Conservation (phyloP, 2,329 filamentous ascomycete species). For the Pleomassaria siparia region DNA sequence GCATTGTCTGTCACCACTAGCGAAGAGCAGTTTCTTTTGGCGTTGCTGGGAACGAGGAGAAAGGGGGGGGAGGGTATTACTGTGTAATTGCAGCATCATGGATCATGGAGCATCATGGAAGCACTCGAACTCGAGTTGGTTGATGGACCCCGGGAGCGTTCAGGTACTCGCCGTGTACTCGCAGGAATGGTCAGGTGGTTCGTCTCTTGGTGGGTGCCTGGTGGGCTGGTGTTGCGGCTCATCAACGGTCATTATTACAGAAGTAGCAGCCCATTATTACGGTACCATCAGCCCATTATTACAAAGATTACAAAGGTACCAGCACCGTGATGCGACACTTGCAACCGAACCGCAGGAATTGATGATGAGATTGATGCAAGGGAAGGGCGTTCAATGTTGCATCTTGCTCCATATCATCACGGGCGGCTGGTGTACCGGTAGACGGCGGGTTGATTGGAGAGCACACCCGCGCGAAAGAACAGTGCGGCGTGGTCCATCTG, state of each 20-base stretch:
- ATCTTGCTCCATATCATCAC: too few species aligned
- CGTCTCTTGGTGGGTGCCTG: neutral
- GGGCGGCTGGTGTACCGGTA: too few species aligned
- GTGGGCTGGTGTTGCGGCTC: too few species aligned
- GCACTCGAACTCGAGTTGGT: too few species aligned
- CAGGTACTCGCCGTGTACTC: neutral
- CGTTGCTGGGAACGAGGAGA: constrained; percentile 3
- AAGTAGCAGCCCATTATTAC: too few species aligned
- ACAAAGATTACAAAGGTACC: too few species aligned
- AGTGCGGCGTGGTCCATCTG: neutral
- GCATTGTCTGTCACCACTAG: constrained; percentile 1
- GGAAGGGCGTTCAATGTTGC: too few species aligned
- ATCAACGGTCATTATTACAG: too few species aligned
- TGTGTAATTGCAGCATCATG: constrained; percentile 1
- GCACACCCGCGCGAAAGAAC: constrained; percentile 5
- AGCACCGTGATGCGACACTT: constrained; percentile 1
- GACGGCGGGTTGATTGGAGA: constrained; percentile 1
- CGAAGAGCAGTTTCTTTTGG: neutral
- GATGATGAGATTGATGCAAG: neutral
- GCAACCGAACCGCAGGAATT: neutral
- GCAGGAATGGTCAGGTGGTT: constrained; percentile 1
- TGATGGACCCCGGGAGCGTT: neutral
- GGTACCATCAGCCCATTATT: too few species aligned
- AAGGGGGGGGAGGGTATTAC: too few species aligned
- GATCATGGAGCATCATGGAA: too few species aligned